Base-by-base conservation (phyloP, 352 stramenopile species). In the Saprolegnia diclina region DNA sequence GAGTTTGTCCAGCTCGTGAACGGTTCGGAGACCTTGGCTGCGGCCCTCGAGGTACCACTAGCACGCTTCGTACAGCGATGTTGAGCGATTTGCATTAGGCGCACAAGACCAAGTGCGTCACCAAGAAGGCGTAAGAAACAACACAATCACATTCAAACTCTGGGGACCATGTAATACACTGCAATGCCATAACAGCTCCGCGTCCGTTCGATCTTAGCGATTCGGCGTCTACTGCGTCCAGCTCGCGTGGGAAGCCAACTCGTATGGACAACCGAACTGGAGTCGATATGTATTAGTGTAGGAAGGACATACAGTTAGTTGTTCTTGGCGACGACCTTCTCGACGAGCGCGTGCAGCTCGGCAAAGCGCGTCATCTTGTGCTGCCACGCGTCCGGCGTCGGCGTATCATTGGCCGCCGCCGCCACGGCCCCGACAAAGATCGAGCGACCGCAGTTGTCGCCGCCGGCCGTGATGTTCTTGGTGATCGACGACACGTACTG, bases 361-460 rank as follows among this genome's bases (percentile, higher is more conserved):
- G 62, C 40, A 64, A 80, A 86, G 10, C 72, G 65, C 29, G 72
- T 79, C 22, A 79, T 85, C 73, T 85, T 85, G 32, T 78, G 37
- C 72, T 78, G 81, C 81, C 81, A 88, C 5, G 76, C 67, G 22
- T 63, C 71, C 24, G 81, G 79, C 44, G 87, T 73, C 1, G 56
- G 61, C 24, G 79, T 57, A 16, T 35, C 40, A 0, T 64, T 65
- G 1, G 76, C 77, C 0, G 80, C 80, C 26, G 82, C 80, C 9
- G 74, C 65, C 44, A 80, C 67, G 40, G 82, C 82, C 35, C 82
- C 82, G 50, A 90, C 77, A 29, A 88, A 71, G 57, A 90, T 85
- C 26, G 80, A 76, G 29, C 82, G 79, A 32, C 82, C 88, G 73
- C 80, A 88, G 74, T 88, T 90, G 78, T 90, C 82, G 29, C 80